phyloP scores from a whole-genome alignment of 2,329 filamentous ascomycete genomes.

The Fusarium sp. region DNA sequence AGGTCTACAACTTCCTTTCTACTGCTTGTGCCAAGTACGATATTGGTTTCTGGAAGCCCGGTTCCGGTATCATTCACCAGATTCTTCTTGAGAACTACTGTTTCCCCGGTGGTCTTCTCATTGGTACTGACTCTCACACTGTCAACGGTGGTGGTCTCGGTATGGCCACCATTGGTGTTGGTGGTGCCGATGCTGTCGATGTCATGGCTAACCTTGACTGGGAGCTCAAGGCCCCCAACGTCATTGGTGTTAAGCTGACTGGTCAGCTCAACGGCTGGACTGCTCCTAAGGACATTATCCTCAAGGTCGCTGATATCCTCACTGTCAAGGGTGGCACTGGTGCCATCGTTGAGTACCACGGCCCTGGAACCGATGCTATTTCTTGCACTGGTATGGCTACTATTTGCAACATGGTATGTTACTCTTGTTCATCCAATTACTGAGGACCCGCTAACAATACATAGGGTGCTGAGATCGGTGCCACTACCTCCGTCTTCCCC shows the following conservation, averaged over 20 bases:
- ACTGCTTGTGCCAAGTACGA: conserved; percentile 98
- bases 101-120: conserved; percentile 97
- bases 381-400: conserved; percentile 90
- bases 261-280: conserved; percentile 92
- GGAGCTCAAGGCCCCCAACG: conserved; percentile 98
- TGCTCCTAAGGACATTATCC: conserved; percentile 94
- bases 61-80: conserved; percentile 99
- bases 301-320: conserved; percentile 95
- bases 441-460: conserved; percentile 27
- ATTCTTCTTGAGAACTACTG: conserved; percentile 99
- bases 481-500: conserved; percentile 94
- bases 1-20: conserved; percentile 97
- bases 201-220: conserved; percentile 97
- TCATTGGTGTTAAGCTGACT: conserved; percentile 96
- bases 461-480: conserved; percentile 74
- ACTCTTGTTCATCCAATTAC: conserved; percentile 11
- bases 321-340: conserved; percentile 99
- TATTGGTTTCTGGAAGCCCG: conserved; percentile 99
- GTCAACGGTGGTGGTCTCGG: conserved; percentile 97
- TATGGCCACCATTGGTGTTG: conserved; percentile 94
- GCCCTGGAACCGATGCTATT: conserved; percentile 73
- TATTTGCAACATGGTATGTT: conserved; percentile 75
- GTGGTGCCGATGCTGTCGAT: conserved; percentile 97
- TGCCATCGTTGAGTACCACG: conserved; percentile 80
- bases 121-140: conserved; percentile 98